These are phyloP conservation scores for Alternaria brassicae DNA, from an alignment of 2,329 filamentous ascomycete species.

Conservation along the genomic window DNA sequence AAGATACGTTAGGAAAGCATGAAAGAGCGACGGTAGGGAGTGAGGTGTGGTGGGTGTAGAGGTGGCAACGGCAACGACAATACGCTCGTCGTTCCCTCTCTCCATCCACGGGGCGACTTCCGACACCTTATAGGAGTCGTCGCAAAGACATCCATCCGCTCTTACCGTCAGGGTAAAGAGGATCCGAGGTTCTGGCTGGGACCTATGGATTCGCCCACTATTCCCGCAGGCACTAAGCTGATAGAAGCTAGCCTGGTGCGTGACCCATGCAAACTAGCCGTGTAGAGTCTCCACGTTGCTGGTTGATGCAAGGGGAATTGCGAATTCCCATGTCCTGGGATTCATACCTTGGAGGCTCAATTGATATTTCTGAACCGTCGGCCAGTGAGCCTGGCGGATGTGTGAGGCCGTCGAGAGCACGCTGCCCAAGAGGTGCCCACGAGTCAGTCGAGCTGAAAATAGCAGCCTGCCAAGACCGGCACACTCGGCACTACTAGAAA, in stretches of 20 bases:
- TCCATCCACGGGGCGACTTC: neutral
- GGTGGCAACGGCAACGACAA: neutral
- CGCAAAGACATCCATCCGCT: slow-evolving; percentile 1
- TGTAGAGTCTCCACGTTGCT: neutral
- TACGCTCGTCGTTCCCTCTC: slow-evolving; percentile 1
- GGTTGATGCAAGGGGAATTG: neutral
- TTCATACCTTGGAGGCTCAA: neutral
- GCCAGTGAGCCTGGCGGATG: neutral
- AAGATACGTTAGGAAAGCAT: neutral
- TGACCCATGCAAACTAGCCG: neutral
- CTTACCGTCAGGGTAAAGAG: neutral
- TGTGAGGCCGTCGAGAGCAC: neutral
- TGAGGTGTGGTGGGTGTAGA: neutral
- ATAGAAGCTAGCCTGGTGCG: neutral
- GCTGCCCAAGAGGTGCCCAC: neutral
- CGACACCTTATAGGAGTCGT: slow-evolving; percentile 4
- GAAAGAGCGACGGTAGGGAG: slow-evolving; percentile 2
- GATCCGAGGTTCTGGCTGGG: slow-evolving; percentile 2
- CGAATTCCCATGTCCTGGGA: neutral
- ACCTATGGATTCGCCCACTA: neutral
- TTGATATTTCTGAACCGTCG: neutral
- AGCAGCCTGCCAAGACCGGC: neutral
- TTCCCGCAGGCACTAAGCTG: neutral
- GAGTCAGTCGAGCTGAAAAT: slow-evolving; percentile 3
- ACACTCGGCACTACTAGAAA: slow-evolving; percentile 1